Evolutionary conservation across 148 eudicot species (phyloP).

Genomic region (Talinum fruticosum): DNA sequence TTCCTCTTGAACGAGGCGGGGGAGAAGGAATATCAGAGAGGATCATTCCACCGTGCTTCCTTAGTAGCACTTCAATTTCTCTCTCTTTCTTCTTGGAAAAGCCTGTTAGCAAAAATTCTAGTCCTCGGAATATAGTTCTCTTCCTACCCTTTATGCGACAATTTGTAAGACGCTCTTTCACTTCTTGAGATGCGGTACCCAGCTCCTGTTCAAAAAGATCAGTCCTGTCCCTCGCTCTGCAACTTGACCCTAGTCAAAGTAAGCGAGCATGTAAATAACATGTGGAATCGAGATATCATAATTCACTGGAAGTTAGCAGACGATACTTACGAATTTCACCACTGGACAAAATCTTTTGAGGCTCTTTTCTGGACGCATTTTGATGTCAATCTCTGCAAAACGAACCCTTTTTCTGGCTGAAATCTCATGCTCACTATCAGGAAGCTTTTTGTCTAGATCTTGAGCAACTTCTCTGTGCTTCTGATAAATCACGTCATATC

Average conservation of each 20-base stretch:
- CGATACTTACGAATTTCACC: constrained; percentile 35
- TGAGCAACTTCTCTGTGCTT: constrained; percentile 27
- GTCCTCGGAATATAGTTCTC: constrained; percentile 51
- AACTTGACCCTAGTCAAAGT: constrained; percentile 31
- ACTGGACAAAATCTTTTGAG: constrained; percentile 17
- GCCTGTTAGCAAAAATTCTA: constrained; percentile 80
- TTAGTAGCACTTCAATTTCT: constrained; percentile 56
- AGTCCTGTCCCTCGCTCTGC: constrained; percentile 34
- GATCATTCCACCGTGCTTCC: constrained; percentile 73
- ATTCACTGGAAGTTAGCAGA: constrained; percentile 5
- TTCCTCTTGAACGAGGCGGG: constrained; percentile 39
- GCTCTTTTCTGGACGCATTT: constrained; percentile 26
- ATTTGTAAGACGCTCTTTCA: constrained; percentile 41
- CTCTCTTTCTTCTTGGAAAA: constrained; percentile 61
- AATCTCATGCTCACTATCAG: constrained; percentile 24
- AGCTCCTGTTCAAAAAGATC: constrained; percentile 25
- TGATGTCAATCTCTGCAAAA: constrained; percentile 40
- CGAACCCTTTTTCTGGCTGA: constrained; percentile 59
- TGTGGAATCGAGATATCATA: constrained; percentile 8
- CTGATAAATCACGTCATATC: constrained; percentile 19
- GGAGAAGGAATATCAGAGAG: constrained; percentile 68
- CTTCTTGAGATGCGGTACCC: constrained; percentile 42
- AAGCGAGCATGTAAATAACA: constrained; percentile 6
- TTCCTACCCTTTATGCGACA: constrained; percentile 34
- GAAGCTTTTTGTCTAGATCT: constrained; percentile 24